Percentiles rank a stretch among this genome's conserved stretches.
Evolutionary conservation across 2,329 filamentous ascomycete genomes (phyloP).

Genomic region (Monosporascus sp.): DNA sequence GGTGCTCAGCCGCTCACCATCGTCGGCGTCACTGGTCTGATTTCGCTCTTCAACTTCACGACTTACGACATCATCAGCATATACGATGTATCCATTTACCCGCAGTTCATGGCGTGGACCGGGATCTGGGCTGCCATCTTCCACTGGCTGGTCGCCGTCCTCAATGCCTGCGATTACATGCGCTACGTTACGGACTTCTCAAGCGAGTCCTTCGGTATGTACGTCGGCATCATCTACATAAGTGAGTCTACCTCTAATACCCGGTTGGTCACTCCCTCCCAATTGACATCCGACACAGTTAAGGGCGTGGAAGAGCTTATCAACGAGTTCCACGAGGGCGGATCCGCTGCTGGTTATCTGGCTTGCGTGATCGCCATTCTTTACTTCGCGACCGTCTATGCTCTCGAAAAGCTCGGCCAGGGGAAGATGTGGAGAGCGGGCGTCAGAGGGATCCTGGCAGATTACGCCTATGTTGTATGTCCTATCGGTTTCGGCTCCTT

Average conservation of each 20-base stretch:
- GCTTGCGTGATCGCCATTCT: conserved; percentile 22
- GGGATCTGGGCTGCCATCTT: conserved; percentile 53
- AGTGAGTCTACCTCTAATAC: conserved; percentile 22
- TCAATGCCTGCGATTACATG: conserved; percentile 52
- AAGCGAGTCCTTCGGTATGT: conserved; percentile 46
- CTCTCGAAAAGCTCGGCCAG: conserved; percentile 41
- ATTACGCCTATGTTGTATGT: conserved; percentile 45
- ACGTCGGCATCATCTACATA: conserved; percentile 52
- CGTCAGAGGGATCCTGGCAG: conserved; percentile 40
- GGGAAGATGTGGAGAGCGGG: conserved; percentile 38
- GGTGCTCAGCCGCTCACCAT: conserved; percentile 50
- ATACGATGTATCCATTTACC: conserved; percentile 44
- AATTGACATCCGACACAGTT: conserved; percentile 25
- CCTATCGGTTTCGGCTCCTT: neutral
- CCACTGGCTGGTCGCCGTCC: conserved; percentile 48
- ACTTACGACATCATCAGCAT: conserved; percentile 50
- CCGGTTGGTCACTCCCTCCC: conserved; percentile 21
- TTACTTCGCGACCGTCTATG: conserved; percentile 45
- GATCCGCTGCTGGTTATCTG: conserved; percentile 38
- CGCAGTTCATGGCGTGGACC: conserved; percentile 50
- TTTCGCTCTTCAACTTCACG: conserved; percentile 53
- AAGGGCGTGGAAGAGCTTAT: conserved; percentile 52
- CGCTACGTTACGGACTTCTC: conserved; percentile 53
- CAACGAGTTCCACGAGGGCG: conserved; percentile 38
- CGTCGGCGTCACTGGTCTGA: conserved; percentile 50